A percentile compares a stretch with the other conserved stretches of the same genome.
phyloP scores from a whole-genome alignment of 176 grass and related monocot species.

The Luzula sylvatica region DNA sequence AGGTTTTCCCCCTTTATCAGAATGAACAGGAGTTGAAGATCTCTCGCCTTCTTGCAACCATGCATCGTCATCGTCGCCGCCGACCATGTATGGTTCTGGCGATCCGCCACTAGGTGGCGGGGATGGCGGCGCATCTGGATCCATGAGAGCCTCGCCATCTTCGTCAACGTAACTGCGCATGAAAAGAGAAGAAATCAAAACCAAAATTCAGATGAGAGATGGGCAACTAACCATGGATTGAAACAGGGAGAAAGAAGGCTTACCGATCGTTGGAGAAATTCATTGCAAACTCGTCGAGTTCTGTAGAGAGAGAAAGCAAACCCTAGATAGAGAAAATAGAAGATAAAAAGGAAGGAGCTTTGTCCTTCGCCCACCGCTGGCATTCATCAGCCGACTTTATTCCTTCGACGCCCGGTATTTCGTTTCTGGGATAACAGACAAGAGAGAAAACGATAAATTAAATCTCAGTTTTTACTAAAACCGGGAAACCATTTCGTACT shows the following conservation, averaged over 20 bases:
- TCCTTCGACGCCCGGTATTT: too few species aligned
- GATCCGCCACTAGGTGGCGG: constrained; percentile 5
- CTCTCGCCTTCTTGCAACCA: constrained; percentile 39
- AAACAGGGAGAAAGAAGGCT: background rate
- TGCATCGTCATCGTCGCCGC: constrained; percentile 26
- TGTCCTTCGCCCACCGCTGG: too few species aligned
- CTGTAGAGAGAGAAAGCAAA: constrained; percentile 13
- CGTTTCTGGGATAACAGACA: too few species aligned
- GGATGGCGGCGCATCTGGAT: constrained; percentile 34
- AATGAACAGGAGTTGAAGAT: constrained; percentile 61
- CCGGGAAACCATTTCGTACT: too few species aligned
- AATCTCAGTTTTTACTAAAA: too few species aligned
- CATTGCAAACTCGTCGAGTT: background rate
- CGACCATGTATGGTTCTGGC: constrained; percentile 32
- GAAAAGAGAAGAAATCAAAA: background rate
- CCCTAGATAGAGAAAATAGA: constrained; percentile 9
- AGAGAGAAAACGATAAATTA: too few species aligned
- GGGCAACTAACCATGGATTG: constrained; percentile 5
- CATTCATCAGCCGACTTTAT: too few species aligned
- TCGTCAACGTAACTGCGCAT: constrained; percentile 58
- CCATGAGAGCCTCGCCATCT: constrained; percentile 73
- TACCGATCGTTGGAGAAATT: constrained; percentile 24
- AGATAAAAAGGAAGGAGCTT: background rate
- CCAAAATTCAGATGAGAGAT: background rate
- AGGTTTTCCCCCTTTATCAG: constrained; percentile 37